Percentiles rank a stretch among this genome's conserved stretches.
These are phyloP conservation scores for Raphanus sativus DNA, from an alignment of 345 rosid genomes.

Conservation along the genomic window DNA sequence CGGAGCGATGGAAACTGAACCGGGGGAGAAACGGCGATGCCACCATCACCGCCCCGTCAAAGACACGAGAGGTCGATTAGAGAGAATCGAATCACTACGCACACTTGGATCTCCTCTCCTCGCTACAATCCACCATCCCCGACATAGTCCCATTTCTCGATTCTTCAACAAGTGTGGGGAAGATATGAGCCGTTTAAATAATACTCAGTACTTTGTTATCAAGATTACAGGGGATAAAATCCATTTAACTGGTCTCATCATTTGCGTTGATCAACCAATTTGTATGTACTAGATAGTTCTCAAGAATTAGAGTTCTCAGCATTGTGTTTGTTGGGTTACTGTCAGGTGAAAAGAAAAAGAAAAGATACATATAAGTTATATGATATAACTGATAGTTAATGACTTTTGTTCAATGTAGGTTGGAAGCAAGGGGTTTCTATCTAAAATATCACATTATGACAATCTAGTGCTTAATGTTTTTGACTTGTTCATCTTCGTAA, in stretches of 20 bases:
- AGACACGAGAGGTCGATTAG: slow-evolving; percentile 59
- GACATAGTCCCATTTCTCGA: slow-evolving; percentile 73
- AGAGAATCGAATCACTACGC: slow-evolving; percentile 61
- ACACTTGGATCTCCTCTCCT: slow-evolving; percentile 64
- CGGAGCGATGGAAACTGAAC: neutral
- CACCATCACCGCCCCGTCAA: slow-evolving; percentile 48
- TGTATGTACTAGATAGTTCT: neutral
- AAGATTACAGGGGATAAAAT: too few species aligned
- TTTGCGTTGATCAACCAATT: too few species aligned
- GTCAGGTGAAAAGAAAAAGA: neutral
- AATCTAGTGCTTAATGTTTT: too few species aligned
- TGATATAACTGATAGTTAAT: too few species aligned
- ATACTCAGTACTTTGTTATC: too few species aligned
- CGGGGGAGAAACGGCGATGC: slow-evolving; percentile 46
- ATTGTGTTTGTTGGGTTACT: neutral
- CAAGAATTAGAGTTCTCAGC: neutral
- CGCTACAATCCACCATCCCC: slow-evolving; percentile 66
- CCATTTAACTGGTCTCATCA: too few species aligned
- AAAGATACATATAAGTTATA: neutral
- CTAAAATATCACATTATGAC: too few species aligned
- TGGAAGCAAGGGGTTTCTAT: too few species aligned
- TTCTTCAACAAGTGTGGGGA: too few species aligned
- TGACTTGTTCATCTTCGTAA: too few species aligned
- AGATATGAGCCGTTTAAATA: too few species aligned
- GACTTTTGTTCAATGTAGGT: too few species aligned